A percentile compares a stretch with the other conserved stretches of the same genome.
Conservation (phyloP, 192 early-diverging fungal genomes). For the Mortierella hygrophila region DNA sequence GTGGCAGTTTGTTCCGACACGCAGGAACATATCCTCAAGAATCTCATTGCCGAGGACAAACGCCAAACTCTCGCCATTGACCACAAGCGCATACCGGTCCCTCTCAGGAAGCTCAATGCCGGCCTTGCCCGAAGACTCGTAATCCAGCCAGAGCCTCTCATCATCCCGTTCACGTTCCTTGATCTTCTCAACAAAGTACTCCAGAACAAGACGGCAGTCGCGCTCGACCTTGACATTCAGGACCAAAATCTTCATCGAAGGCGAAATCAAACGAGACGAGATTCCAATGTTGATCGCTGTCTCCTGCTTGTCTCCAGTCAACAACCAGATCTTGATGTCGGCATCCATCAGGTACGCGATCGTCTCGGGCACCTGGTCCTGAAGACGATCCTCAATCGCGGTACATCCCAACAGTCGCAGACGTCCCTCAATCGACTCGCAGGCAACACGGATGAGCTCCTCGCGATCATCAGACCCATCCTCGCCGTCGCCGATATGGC, state of each 20-base stretch:
- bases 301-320: constrained; percentile 96
- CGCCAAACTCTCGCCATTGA: constrained; percentile 91
- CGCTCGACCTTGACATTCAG: constrained; percentile 89
- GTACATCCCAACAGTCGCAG: constrained; percentile 91
- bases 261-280: constrained; percentile 90
- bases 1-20: constrained; percentile 73
- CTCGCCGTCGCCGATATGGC: constrained; percentile 43
- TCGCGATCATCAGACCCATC: constrained; percentile 70
- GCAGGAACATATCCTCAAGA: constrained; percentile 72
- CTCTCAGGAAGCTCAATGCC: constrained; percentile 27
- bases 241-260: constrained; percentile 92
- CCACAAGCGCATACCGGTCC: constrained; percentile 83
- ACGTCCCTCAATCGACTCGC: constrained; percentile 92
- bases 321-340: constrained; percentile 95
- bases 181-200: constrained; percentile 67
- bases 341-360: constrained; percentile 93
- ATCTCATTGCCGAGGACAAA: constrained; percentile 90
- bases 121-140: constrained; percentile 12
- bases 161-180: constrained; percentile 50
- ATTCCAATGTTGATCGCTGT: constrained; percentile 99
- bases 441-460: constrained; percentile 84
- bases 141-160: constrained; percentile 43
- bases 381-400: constrained; percentile 96
- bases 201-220: constrained; percentile 87
- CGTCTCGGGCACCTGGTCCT: constrained; percentile 97